A percentile compares a stretch with the other conserved stretches of the same genome.
phyloP scores from a whole-genome alignment of 352 stramenopile species.

The Globisporangium paroecandrum region DNA sequence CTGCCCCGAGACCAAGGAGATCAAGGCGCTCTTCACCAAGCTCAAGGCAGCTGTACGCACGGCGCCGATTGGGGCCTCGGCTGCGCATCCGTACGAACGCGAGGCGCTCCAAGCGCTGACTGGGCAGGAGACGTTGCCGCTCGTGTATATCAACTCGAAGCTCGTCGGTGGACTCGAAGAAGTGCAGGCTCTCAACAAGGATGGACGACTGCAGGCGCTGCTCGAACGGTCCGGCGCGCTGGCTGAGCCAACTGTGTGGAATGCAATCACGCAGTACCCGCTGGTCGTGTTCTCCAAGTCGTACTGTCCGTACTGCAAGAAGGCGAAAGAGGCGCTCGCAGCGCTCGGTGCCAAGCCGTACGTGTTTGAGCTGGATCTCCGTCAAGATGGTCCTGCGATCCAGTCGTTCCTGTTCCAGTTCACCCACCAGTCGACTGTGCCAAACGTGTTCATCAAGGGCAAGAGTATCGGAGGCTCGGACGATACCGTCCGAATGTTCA shows the following conservation, averaged over 20 bases:
- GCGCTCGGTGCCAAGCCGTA: constrained; percentile 55
- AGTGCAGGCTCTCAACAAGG: constrained; percentile 81
- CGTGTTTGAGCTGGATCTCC: constrained; percentile 78
- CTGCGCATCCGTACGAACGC: constrained; percentile 61
- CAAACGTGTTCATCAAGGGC: constrained; percentile 97
- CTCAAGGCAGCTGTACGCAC: constrained; percentile 56
- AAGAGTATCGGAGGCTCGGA: constrained; percentile 95
- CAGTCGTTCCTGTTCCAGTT: constrained; percentile 89
- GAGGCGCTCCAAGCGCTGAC: constrained; percentile 86
- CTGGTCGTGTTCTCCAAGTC: constrained; percentile 86
- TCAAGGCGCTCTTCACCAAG: constrained; percentile 82
- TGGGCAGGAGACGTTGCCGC: constrained; percentile 89
- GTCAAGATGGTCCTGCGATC: constrained; percentile 88
- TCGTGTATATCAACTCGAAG: constrained; percentile 95
- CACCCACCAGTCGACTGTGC: constrained; percentile 94
- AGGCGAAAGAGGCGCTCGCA: constrained; percentile 69
- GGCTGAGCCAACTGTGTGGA: constrained; percentile 71
- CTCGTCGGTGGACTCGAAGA: constrained; percentile 93
- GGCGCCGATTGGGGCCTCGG: constrained; percentile 55
- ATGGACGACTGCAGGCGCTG: constrained; percentile 83
- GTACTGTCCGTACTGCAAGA: constrained; percentile 86
- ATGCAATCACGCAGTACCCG: constrained; percentile 61
- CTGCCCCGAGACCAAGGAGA: constrained; percentile 89
- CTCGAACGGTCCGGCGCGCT: constrained; percentile 74
- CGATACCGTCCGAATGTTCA: constrained; percentile 85